phyloP scores from a whole-genome alignment of 2,329 filamentous ascomycete genomes.

The Fonsecaea nubica region DNA sequence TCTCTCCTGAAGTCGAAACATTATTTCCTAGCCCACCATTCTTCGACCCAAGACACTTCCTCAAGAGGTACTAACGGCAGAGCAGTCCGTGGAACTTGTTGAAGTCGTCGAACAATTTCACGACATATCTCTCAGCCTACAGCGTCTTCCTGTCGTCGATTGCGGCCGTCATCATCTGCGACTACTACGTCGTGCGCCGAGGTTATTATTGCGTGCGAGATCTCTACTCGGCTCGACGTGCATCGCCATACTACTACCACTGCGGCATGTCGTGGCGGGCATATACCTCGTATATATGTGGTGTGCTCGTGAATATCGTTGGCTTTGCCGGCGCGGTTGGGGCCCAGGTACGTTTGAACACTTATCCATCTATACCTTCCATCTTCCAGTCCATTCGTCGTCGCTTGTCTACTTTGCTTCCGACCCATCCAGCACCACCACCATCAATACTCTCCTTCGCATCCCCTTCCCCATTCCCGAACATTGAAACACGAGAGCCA shows the following conservation, averaged over 20 bases:
- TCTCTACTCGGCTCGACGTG: constrained; percentile 72
- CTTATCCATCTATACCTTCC: too few species aligned
- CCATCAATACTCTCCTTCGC: too few species aligned
- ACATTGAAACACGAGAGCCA: too few species aligned
- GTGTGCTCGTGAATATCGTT: constrained; percentile 88
- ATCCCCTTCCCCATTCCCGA: too few species aligned
- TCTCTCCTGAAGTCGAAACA: background rate
- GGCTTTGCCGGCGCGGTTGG: constrained; percentile 81
- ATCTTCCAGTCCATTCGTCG: too few species aligned
- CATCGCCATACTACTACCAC: constrained; percentile 74
- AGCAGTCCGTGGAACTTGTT: constrained; percentile 60
- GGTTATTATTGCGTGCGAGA: constrained; percentile 81
- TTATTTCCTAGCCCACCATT: background rate
- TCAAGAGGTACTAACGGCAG: background rate
- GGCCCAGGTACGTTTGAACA: constrained; percentile 4
- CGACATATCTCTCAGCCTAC: constrained; percentile 88
- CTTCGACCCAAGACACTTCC: background rate
- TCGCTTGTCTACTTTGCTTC: too few species aligned
- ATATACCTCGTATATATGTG: constrained; percentile 75
- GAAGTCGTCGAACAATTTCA: constrained; percentile 55
- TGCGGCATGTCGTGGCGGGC: constrained; percentile 81
- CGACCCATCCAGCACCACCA: too few species aligned
- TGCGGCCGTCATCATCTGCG: constrained; percentile 84
- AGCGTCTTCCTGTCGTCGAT: constrained; percentile 94
- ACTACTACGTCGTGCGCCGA: constrained; percentile 85